Base-by-base conservation (phyloP, 1,284 basidiomycete genomes). In the Stereum hirsutum region DNA sequence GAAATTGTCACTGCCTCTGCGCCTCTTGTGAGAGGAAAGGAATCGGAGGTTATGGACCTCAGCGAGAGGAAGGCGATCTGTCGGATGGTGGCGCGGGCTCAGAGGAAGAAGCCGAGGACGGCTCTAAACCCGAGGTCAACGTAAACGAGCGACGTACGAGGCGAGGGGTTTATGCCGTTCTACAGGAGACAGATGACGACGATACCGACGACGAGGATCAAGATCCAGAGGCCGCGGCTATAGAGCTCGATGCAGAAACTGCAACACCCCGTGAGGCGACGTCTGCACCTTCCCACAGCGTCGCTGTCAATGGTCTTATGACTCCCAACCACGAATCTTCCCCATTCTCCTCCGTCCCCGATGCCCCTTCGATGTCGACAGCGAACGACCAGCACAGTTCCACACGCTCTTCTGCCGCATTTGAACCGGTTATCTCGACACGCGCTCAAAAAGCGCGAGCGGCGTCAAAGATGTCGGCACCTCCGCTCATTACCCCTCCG, bases 1-100 rank as follows among this genome's bases (percentile, higher is more conserved):
- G 78, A 56, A 95, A 95, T 58, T 73, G 81, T 8, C 81, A 89
- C 56, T 95, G 91, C 62, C 73, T 95, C 34, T 95, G 91, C 57
- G 82, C 87, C 60, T 92, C 87, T 1, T 95, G 91, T 66, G 90
- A 94, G 65, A 74, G 72, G 62, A 75, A 68, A 31, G 77, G 78
- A 8, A 66, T 70, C 35, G 90, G 90, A 23, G 89, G 85, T 26
- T 90, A 89, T 56, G 73, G 75, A 11, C 78, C 73, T 42, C 72
- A 71, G 46, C 63, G 68, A 34, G 61, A 59, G 12, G 74, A 78
- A 44, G 69, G 74, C 35, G 74, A 72, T 34, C 23, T 36, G 23
- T 42, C 41, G 11, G 53, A 55, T 24, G 61, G 60, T 32, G 63
- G 61, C 39, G 58, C 53, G 15, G 59, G 57, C 20, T 54, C 51